These are phyloP conservation scores for Bacidia rubella DNA, from an alignment of 495 filamentous ascomycete species.

Conservation along the genomic window DNA sequence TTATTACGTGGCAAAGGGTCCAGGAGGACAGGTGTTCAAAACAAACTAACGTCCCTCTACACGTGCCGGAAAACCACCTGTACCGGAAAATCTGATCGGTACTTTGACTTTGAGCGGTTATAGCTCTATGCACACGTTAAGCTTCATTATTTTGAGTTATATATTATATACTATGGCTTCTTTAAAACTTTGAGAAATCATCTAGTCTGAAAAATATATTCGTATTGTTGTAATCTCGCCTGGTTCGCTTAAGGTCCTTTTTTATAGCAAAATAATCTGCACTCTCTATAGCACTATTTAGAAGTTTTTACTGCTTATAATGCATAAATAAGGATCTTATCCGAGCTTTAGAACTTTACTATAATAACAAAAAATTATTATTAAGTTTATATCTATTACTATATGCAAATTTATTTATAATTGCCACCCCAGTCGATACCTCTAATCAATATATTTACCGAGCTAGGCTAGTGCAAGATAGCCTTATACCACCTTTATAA, in stretches of 20 bases:
- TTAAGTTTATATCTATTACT: slow-evolving; percentile 18
- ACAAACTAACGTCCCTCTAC: not conserved
- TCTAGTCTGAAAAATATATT: slow-evolving; percentile 16
- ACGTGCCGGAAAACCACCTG: not conserved
- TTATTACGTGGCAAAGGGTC: no score
- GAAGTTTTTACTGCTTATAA: slow-evolving; percentile 14
- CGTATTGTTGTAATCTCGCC: slow-evolving; percentile 14
- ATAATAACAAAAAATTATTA: slow-evolving; percentile 13
- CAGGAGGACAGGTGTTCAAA: no score
- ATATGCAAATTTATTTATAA: slow-evolving; percentile 17
- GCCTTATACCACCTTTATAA: slow-evolving; percentile 1
- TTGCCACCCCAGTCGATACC: slow-evolving; percentile 16
- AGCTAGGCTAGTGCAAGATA: slow-evolving; percentile 8
- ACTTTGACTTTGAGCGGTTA: slow-evolving; percentile 21
- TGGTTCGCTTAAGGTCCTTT: slow-evolving; percentile 18
- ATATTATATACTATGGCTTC: slow-evolving; percentile 13
- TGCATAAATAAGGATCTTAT: slow-evolving; percentile 14
- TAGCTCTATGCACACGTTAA: slow-evolving; percentile 10
- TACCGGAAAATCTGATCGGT: slow-evolving; percentile 14
- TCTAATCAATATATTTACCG: slow-evolving; percentile 12
- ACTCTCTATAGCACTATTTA: slow-evolving; percentile 14
- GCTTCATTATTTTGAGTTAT: not conserved
- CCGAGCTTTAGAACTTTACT: slow-evolving; percentile 12
- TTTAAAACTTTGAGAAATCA: slow-evolving; percentile 9
- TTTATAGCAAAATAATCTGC: slow-evolving; percentile 19